Evolutionary conservation across 1,284 basidiomycete species (phyloP).

Genomic region (Fomitopsis schrenkii): DNA sequence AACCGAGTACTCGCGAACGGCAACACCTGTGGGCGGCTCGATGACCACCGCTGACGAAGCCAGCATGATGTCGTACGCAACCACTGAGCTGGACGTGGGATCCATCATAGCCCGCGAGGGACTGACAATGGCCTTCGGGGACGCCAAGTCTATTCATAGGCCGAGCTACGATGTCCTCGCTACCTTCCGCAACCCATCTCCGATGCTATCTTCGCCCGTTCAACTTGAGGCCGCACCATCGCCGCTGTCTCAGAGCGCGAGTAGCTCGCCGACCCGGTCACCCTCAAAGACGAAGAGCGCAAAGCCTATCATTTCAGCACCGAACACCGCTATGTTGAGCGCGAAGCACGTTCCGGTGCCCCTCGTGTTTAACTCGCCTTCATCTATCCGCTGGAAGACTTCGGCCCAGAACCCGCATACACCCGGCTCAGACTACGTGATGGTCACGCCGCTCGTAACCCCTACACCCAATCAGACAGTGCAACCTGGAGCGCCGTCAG

Average conservation of each 20-base stretch:
- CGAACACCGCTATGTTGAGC: conserved; percentile 22
- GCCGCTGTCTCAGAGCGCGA: neutral
- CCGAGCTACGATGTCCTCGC: conserved; percentile 27
- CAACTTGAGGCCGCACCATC: neutral
- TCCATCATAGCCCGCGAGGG: conserved; percentile 12
- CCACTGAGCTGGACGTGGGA: conserved; percentile 10
- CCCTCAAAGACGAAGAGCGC: conserved; percentile 15
- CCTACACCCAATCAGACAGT: conserved; percentile 4
- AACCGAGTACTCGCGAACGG: conserved; percentile 13
- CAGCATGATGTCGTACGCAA: conserved; percentile 3
- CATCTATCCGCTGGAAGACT: conserved; percentile 12
- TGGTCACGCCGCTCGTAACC: conserved; percentile 17
- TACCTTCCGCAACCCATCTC: conserved; percentile 18
- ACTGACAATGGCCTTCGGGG: conserved; percentile 25
- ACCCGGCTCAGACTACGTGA: conserved; percentile 17
- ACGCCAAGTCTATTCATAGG: conserved; percentile 26
- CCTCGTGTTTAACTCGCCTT: conserved; percentile 22
- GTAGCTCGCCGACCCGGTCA: conserved; percentile 7
- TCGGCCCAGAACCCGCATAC: conserved; percentile 11
- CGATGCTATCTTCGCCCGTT: conserved; percentile 7
- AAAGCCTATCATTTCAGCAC: conserved; percentile 25
- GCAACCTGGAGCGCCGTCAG: neutral
- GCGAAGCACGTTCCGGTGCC: conserved; percentile 24
- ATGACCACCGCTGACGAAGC: neutral
- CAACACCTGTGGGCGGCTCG: conserved; percentile 17